Conservation (phyloP, 192 early-diverging fungal species). For the Fimicolochytrium jonesii region DNA sequence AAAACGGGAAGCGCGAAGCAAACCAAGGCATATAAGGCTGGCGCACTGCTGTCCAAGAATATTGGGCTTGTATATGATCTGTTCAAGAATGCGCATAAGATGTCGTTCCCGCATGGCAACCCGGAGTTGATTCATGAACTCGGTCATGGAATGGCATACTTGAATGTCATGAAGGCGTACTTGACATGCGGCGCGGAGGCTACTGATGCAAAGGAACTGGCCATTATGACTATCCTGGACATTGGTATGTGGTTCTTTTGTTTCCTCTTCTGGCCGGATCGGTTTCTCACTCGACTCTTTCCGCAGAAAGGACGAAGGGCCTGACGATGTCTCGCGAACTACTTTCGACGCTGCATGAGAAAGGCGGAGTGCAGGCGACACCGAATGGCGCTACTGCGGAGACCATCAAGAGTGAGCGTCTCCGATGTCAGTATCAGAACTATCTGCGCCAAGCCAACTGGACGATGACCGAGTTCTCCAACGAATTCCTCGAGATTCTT, state of each 20-base stretch:
- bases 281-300: not conserved
- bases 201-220: constrained; percentile 19
- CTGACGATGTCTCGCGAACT: constrained; percentile 61
- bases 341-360: constrained; percentile 44
- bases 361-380: no score
- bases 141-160: constrained; percentile 25
- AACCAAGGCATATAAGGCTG: constrained; percentile 14
- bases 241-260: constrained; percentile 8
- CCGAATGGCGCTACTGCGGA: no score
- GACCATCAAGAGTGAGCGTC: no score
- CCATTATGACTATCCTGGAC: constrained; percentile 22
- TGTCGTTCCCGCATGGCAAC: constrained; percentile 27
- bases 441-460: not conserved
- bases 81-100: constrained; percentile 40
- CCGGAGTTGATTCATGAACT: constrained; percentile 35
- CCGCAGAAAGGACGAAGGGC: constrained; percentile 62
- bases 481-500: constrained; percentile 34
- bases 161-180: constrained; percentile 36
- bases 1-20: not conserved
- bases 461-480: not conserved
- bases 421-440: no score
- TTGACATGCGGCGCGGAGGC: constrained; percentile 16
- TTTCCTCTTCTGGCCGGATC: not conserved
- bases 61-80: constrained; percentile 21
- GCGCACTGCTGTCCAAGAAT: constrained; percentile 12